A percentile compares a stretch with the other conserved stretches of the same genome.
Conservation (phyloP, 2,329 filamentous ascomycete genomes). For the Pseudocercospora pini-densiflorae region DNA sequence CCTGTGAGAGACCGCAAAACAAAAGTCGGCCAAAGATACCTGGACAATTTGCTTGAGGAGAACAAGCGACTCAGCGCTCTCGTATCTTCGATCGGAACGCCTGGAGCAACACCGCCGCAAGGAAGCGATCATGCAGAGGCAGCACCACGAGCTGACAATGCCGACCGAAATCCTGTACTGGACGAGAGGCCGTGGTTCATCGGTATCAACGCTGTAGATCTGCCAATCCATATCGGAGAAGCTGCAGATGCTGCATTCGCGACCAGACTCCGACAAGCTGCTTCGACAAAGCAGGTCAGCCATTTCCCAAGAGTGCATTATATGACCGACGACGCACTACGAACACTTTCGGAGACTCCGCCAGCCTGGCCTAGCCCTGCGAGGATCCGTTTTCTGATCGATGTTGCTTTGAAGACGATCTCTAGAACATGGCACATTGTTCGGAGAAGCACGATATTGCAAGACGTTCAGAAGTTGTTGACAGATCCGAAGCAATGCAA, state of each 20-base stretch:
- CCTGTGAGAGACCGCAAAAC: conserved; percentile 38
- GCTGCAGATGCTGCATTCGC: conserved; percentile 46
- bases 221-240: conserved; percentile 44
- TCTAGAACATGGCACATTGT: conserved; percentile 51
- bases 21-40: conserved; percentile 39
- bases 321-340: conserved; percentile 39
- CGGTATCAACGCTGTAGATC: conserved; percentile 37
- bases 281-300: conserved; percentile 31
- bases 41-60: conserved; percentile 38
- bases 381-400: conserved; percentile 45
- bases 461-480: conserved; percentile 46
- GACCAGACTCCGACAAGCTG: conserved; percentile 42
- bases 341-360: conserved; percentile 41
- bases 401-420: conserved; percentile 49
- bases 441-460: conserved; percentile 44
- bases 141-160: conserved; percentile 32
- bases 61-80: conserved; percentile 36
- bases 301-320: conserved; percentile 44
- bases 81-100: conserved; percentile 20
- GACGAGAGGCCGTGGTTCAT: conserved; percentile 45
- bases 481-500: conserved; percentile 42
- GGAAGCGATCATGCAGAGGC: conserved; percentile 15
- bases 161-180: conserved; percentile 41
- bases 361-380: conserved; percentile 48
- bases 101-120: conserved; percentile 5